Conservation (phyloP, 2,329 filamentous ascomycete species). For the Penicillium fuscoglaucum region DNA sequence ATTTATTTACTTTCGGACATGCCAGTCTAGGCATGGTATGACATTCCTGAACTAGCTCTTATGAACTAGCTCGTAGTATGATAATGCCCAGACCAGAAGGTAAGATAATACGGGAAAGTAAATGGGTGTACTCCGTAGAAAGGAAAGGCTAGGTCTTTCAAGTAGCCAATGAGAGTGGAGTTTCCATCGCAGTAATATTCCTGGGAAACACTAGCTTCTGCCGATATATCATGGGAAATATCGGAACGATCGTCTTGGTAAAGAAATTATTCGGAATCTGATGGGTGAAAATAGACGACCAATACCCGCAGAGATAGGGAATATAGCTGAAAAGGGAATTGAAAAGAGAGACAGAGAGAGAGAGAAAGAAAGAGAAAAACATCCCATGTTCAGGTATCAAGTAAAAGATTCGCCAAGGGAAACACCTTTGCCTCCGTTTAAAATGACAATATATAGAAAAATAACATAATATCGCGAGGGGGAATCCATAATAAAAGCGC, state of each 20-base stretch:
- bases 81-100: neutral
- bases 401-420: conserved; percentile 6
- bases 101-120: neutral
- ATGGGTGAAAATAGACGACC: conserved; percentile 7
- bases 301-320: conserved; percentile 1
- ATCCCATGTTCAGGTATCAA: conserved; percentile 24
- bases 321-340: neutral
- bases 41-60: neutral
- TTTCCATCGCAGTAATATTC: conserved; percentile 6
- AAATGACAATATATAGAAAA: conserved; percentile 15
- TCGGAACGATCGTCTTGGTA: neutral
- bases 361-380: conserved; percentile 1
- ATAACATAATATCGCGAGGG: conserved; percentile 10
- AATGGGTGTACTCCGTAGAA: no score
- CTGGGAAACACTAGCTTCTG: conserved; percentile 1
- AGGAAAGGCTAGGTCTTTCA: neutral
- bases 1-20: conserved; percentile 2
- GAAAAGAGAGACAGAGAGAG: neutral
- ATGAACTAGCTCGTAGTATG: neutral
- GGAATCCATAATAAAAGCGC: conserved; percentile 19
- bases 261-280: neutral
- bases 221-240: conserved; percentile 5
- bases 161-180: neutral
- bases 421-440: conserved; percentile 24
- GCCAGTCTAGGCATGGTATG: neutral